These are phyloP conservation scores for Vitis hybrid DNA, from an alignment of 177 flowering plant species.

Conservation along the genomic window DNA sequence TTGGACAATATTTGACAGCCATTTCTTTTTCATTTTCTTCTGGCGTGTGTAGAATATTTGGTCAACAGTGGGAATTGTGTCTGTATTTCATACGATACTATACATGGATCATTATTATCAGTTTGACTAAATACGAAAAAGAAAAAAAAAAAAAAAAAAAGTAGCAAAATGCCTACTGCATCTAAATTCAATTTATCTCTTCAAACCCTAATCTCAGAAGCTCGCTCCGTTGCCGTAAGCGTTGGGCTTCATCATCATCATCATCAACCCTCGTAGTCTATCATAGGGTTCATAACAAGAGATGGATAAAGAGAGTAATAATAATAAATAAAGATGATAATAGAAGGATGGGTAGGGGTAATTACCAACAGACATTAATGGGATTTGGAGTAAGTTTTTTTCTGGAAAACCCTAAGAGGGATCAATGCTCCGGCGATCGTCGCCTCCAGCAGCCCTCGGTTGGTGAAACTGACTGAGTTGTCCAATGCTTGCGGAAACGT, in stretches of 20 bases:
- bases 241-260: too few species aligned
- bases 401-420: conserved; percentile 33
- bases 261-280: too few species aligned
- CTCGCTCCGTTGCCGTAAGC: too few species aligned
- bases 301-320: background rate
- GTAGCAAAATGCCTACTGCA: too few species aligned
- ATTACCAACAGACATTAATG: too few species aligned
- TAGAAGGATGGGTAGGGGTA: too few species aligned
- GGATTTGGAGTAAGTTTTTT: too few species aligned
- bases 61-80: conserved; percentile 22
- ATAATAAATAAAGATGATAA: background rate
- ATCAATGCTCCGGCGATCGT: conserved; percentile 43
- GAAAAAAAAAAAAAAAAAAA: too few species aligned
- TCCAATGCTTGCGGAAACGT: conserved; percentile 46
- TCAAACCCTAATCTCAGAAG: too few species aligned
- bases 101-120: too few species aligned
- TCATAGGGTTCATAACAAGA: too few species aligned
- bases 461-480: conserved; percentile 57
- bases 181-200: background rate
- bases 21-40: background rate
- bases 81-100: background rate
- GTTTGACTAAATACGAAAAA: too few species aligned
- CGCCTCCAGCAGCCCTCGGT: conserved; percentile 46
- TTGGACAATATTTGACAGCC: background rate
- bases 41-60: conserved; percentile 4